These are phyloP conservation scores for Dittrichia graveolens DNA, from an alignment of 129 eudicot genomes.

Conservation along the genomic window DNA sequence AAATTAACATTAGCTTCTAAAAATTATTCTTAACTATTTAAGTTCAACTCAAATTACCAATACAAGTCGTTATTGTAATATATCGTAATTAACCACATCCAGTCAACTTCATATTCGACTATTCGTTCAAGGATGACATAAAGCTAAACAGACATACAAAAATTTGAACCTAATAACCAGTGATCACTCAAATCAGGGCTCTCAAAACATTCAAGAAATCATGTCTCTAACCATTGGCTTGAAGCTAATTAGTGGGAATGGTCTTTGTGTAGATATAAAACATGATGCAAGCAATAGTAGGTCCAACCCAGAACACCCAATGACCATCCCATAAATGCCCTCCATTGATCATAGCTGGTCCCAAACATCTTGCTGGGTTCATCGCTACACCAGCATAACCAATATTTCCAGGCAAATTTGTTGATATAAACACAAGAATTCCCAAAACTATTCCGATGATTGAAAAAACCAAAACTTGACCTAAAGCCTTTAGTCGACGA, in stretches of 20 bases:
- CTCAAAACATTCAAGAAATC: slow-evolving; percentile 50
- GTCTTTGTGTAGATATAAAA: slow-evolving; percentile 67
- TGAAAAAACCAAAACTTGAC: slow-evolving; percentile 37
- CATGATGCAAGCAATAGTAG: slow-evolving; percentile 55
- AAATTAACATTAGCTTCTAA: no score
- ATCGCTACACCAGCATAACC: slow-evolving; percentile 80
- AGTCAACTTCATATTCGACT: no score
- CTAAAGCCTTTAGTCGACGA: slow-evolving; percentile 57
- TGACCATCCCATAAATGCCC: slow-evolving; percentile 80
- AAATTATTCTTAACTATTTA: no score
- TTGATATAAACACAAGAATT: slow-evolving; percentile 57
- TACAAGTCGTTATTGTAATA: no score
- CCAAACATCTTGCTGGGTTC: slow-evolving; percentile 85
- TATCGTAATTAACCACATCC: no score
- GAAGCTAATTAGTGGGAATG: slow-evolving; percentile 61
- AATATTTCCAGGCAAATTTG: slow-evolving; percentile 48
- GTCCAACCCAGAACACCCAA: slow-evolving; percentile 90
- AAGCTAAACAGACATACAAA: not conserved
- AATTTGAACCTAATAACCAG: not conserved
- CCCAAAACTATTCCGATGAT: slow-evolving; percentile 63
- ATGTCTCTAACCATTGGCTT: slow-evolving; percentile 45
- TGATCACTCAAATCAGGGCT: slow-evolving; percentile 30
- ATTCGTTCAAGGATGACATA: no score
- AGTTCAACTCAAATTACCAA: no score
- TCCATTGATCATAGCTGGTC: slow-evolving; percentile 73